Evolutionary conservation across 2,329 filamentous ascomycete species (phyloP).

Genomic region (Elsinoe batatas): DNA sequence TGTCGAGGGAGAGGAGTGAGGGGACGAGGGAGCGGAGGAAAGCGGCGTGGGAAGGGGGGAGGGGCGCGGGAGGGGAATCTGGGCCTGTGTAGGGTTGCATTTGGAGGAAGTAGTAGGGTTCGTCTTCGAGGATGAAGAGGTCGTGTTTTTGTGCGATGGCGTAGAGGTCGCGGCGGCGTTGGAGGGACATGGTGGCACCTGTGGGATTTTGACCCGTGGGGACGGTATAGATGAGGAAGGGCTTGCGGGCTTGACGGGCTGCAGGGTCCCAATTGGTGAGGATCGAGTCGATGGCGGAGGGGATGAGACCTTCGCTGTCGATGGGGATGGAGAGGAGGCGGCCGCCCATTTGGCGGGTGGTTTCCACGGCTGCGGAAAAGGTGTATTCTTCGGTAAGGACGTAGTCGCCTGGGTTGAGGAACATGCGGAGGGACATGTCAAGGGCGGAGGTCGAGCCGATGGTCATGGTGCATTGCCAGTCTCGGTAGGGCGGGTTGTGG

Average conservation of each 20-base stretch:
- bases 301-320: slow-evolving; percentile 56
- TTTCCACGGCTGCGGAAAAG: slow-evolving; percentile 67
- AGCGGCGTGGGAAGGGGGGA: slow-evolving; percentile 54
- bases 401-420: slow-evolving; percentile 65
- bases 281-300: slow-evolving; percentile 52
- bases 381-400: slow-evolving; percentile 85
- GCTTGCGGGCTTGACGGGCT: slow-evolving; percentile 50
- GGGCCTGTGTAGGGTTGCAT: slow-evolving; percentile 63
- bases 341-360: slow-evolving; percentile 53
- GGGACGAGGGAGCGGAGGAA: slow-evolving; percentile 68
- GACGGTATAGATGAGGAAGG: slow-evolving; percentile 59
- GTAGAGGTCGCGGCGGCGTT: slow-evolving; percentile 64
- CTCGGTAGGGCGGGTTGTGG: slow-evolving; percentile 73
- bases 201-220: slow-evolving; percentile 87
- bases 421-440: slow-evolving; percentile 74
- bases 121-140: slow-evolving; percentile 79
- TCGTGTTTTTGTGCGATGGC: slow-evolving; percentile 73
- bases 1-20: slow-evolving; percentile 68
- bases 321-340: slow-evolving; percentile 52
- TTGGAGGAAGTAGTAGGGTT: slow-evolving; percentile 91
- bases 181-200: slow-evolving; percentile 64
- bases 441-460: slow-evolving; percentile 78
- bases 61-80: slow-evolving; percentile 41
- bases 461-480: slow-evolving; percentile 79
- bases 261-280: slow-evolving; percentile 55